Conservation (phyloP, 768 basidiomycete species). For the Rhodocollybia butyracea region DNA sequence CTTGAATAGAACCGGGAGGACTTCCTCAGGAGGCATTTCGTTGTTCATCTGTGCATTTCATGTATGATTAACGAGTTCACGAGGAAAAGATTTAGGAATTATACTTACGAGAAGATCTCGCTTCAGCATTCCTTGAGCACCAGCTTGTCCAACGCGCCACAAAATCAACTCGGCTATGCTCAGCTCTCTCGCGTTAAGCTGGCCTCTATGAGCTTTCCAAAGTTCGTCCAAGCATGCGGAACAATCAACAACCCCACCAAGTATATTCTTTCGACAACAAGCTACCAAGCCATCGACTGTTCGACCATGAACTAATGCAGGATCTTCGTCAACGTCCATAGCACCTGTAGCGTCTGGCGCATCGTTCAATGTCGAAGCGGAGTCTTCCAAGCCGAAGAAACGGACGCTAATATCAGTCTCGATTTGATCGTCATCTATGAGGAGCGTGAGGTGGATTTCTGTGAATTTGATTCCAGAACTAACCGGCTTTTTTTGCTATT, state of each 20-base stretch:
- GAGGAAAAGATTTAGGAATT: background rate
- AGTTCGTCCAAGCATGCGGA: constrained; percentile 41
- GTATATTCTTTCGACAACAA: constrained; percentile 41
- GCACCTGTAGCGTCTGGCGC: background rate
- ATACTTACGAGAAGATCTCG: constrained; percentile 33
- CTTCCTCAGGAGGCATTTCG: constrained; percentile 11
- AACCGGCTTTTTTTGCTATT: constrained; percentile 72
- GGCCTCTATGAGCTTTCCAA: constrained; percentile 26
- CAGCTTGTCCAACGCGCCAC: constrained; percentile 30
- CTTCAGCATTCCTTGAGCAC: constrained; percentile 37
- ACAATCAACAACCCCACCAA: constrained; percentile 40
- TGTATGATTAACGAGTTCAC: background rate
- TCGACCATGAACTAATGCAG: constrained; percentile 37
- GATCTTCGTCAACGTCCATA: constrained; percentile 13
- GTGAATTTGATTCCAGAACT: background rate
- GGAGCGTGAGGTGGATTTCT: background rate
- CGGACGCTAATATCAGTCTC: constrained; percentile 63
- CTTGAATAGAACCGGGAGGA: constrained; percentile 32
- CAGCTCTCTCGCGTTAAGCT: constrained; percentile 26
- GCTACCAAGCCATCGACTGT: constrained; percentile 39
- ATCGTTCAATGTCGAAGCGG: constrained; percentile 14
- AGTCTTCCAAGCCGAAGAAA: constrained; percentile 21
- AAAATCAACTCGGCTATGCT: constrained; percentile 31
- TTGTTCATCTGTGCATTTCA: constrained; percentile 19
- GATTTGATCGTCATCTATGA: constrained; percentile 77